Evolutionary conservation across 306 rosid genomes (phyloP).

Genomic region (Canavalia ensiformis): DNA sequence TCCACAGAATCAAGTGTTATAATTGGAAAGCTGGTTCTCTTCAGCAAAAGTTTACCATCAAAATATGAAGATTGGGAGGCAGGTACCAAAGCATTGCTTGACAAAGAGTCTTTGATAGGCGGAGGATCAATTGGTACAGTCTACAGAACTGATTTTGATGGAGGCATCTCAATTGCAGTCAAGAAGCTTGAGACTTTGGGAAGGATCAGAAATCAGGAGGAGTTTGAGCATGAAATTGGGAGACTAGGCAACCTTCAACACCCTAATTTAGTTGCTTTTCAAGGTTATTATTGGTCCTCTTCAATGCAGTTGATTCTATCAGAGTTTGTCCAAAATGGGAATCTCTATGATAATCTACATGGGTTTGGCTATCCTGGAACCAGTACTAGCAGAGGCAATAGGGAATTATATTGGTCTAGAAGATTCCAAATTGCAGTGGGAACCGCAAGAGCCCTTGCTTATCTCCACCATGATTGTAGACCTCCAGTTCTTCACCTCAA

Average conservation of each 20-base stretch:
- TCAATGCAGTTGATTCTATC: slow-evolving; percentile 94
- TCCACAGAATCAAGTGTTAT: slow-evolving; percentile 74
- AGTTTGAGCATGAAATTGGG: slow-evolving; percentile 94
- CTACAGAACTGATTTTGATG: slow-evolving; percentile 84
- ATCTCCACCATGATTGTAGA: slow-evolving; percentile 94
- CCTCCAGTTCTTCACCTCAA: slow-evolving; percentile 98
- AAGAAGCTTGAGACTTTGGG: slow-evolving; percentile 94
- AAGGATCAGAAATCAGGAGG: slow-evolving; percentile 92
- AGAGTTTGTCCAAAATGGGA: slow-evolving; percentile 86
- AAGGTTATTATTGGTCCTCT: slow-evolving; percentile 97
- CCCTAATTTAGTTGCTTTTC: slow-evolving; percentile 81
- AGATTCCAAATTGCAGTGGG: slow-evolving; percentile 90
- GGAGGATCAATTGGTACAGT: slow-evolving; percentile 93
- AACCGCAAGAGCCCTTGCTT: slow-evolving; percentile 87
- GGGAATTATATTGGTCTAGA: slow-evolving; percentile 77
- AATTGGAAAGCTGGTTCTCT: slow-evolving; percentile 95
- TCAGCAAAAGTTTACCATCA: slow-evolving; percentile 94
- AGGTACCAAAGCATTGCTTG: slow-evolving; percentile 92
- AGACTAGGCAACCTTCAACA: slow-evolving; percentile 79
- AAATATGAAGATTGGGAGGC: slow-evolving; percentile 99
- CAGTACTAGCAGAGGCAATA: slow-evolving; percentile 77
- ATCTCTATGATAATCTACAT: slow-evolving; percentile 88
- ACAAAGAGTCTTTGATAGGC: slow-evolving; percentile 91
- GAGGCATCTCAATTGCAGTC: slow-evolving; percentile 92
- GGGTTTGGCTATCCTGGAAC: slow-evolving; percentile 79